Evolutionary conservation across 345 rosid genomes (phyloP), one percentile per base, ranked within the genome.

Genomic region (Brassica incana): DNA sequence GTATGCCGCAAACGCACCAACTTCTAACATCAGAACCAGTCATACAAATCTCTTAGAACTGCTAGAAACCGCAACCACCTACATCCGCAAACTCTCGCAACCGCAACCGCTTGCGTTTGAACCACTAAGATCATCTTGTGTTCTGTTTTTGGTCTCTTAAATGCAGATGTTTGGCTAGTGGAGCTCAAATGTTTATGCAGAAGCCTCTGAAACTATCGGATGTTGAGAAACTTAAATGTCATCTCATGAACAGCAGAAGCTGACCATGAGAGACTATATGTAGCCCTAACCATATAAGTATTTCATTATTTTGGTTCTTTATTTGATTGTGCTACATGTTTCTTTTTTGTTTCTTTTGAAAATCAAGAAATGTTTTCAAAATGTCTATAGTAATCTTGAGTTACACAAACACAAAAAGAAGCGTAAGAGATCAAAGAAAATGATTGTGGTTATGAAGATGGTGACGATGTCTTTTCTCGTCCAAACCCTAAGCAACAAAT

Each of bases 191-290:
- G 91, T 69, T 80, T 83, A 88, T 92, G 87, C 86, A 90, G 69
- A 95, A 95, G 88, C 99, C 97, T 1, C 83, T 92, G 40, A 92
- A 95, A 66, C 91, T 77, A 18, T 80, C 97, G 0, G 99, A 95
- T 79, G 94, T 92, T 29, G 83, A 85, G 85, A 86, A 86, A 78
- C 71, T 94, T 67, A 90, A 87, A 27, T 80, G 84, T 65, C 80
- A 88, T 36, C 77, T 92, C 83, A 77, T 87, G 89, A 87, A 80
- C 15, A 72, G 85, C 74, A 81, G 79, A 77, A 75, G 80, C 72
- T 60, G 35, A 69, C 29, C 14, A 67, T 52, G 82, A 91, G 45
- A 92, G 92, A 66, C 91, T 18, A n/a, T 18, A n/a, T 72, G 75
- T 78, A 78, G 60, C 27, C 29, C 72, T 77, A 72, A 65, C 64